Evolutionary conservation across 169 alveolate genomes (phyloP), one percentile per base, ranked within the genome.

Genomic region (Cryptosporidium canis): DNA sequence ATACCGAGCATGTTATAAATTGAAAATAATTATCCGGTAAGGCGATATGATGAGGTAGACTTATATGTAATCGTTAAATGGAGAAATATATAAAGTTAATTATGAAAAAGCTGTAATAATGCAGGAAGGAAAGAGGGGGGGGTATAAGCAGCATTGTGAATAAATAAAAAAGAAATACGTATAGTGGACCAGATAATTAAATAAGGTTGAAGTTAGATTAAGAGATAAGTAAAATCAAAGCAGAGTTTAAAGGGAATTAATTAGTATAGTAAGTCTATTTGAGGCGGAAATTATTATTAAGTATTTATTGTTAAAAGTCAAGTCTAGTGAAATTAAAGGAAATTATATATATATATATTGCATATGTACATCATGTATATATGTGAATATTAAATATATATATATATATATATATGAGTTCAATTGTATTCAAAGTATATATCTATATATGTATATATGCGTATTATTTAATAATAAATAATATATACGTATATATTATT

Each of bases 121-220:
- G 68, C 68, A 61, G 33, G 35, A 51, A 61, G n/a, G 35, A 51
- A 61, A 33, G 68, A 29, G 2, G 37, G 41, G 33, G 68, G 68
- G 68, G 68, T 29, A 9, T 21, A 35, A 61, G 68, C 68, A 61
- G 5, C 68, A 31, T 3, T 24, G 24, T 31, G 41, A 61, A 61
- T 31, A 9, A 21, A 61, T n/a, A n/a, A 35, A 29, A 18, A 61
- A 35, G 45, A 61, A 61, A 61, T 61, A 61, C 68, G 68, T 61
- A 61, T 61, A 61, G 68, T 61, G 68, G 68, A 61, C 48, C 68
- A 61, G 29, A 61, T 35, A 61, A 61, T 12, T 61, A 61, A 61
- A 61, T 35, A 31, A 61, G 6, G 35, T 14, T 9, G 24, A 61
- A 61, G 47, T 29, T 6, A 61, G 11, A 31, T 58, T 16, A 35